phyloP scores from a whole-genome alignment of 2,329 filamentous ascomycete genomes.

The Knoxdaviesia proteae region DNA sequence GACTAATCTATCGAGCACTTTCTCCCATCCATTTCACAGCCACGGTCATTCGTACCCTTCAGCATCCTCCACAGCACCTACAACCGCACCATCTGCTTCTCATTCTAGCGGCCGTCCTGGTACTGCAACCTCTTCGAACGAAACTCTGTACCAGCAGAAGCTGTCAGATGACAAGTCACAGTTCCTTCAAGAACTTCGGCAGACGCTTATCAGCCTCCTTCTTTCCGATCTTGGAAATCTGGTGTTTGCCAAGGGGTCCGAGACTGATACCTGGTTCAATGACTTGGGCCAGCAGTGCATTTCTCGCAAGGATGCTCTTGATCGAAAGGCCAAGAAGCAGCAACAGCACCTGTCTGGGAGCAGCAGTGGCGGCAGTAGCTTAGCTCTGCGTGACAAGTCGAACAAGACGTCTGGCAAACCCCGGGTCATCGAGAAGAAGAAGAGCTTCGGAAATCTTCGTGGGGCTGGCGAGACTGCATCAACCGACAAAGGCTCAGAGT shows the following conservation, averaged over 20 bases:
- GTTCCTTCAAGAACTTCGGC: constrained; percentile 61
- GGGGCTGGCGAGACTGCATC: constrained; percentile 7
- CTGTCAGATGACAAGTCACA: constrained; percentile 47
- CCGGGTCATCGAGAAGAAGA: constrained; percentile 40
- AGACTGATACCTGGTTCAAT: constrained; percentile 78
- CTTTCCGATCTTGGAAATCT: constrained; percentile 76
- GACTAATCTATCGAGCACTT: constrained; percentile 31
- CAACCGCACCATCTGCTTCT: constrained; percentile 12
- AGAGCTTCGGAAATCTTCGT: constrained; percentile 45
- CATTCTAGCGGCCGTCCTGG: constrained; percentile 35
- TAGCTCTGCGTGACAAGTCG: constrained; percentile 4
- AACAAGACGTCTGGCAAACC: constrained; percentile 24
- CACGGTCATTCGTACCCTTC: constrained; percentile 16
- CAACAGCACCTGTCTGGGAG: no score
- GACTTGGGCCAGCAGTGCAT: constrained; percentile 45
- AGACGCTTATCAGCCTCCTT: constrained; percentile 63
- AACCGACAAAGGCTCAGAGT: neutral
- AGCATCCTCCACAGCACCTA: no score
- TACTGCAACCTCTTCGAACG: constrained; percentile 45
- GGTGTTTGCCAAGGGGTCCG: constrained; percentile 72
- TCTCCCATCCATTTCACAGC: constrained; percentile 20
- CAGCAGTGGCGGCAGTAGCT: no score
- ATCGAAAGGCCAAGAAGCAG: constrained; percentile 21
- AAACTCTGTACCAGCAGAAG: constrained; percentile 42
- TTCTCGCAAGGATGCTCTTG: constrained; percentile 35